Base-by-base conservation (phyloP, 192 early-diverging fungal species). In the Coemansia sp. region DNA sequence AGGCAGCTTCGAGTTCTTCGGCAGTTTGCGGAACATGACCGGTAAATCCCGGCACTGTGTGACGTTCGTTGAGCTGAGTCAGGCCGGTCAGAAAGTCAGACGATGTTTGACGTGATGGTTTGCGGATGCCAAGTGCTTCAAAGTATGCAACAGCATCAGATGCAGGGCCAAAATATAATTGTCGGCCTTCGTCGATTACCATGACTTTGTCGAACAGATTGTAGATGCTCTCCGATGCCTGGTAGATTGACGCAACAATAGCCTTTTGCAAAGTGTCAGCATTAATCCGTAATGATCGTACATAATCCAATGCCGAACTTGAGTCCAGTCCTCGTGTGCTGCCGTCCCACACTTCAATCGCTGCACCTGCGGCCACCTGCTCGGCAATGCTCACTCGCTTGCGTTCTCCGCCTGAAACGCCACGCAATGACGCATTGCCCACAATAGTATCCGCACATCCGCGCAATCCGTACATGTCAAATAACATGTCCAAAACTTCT, bases 171-270 rank as follows among this genome's bases (percentile, higher is more conserved):
- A 88, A 89, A 69, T 85, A 91, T 57, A 89, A 77, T 57, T 84
- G 84, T 23, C 82, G 82, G 62, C 89, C 89, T 24, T 88, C 79
- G 54, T 88, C 86, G 8, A 91, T 59, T 11, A 91, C 78, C 58
- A 89, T 67, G 14, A 87, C 82, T 76, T 88, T 81, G 74, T 91
- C 88, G 67, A 91, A 91, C 22, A 91, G 71, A 26, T 83, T 69
- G 69, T 85, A 91, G 54, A 93, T 91, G 79, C 82, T 89, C 66
- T 94, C 90, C 6, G 88, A 88, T 5, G 89, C 86, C 77, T 90
- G 87, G 73, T 84, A 85, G 16, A 88, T 71, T 3, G 83, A 81
- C 20, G 75, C 81, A 23, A 85, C 66, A 0, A 84, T 85, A 0
- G 89, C 81, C 52, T 88, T 88, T 37, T 87, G 68, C 50, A 87